These are phyloP conservation scores for Fusarium temperatum DNA, from an alignment of 2,329 filamentous ascomycete species.

Conservation along the genomic window DNA sequence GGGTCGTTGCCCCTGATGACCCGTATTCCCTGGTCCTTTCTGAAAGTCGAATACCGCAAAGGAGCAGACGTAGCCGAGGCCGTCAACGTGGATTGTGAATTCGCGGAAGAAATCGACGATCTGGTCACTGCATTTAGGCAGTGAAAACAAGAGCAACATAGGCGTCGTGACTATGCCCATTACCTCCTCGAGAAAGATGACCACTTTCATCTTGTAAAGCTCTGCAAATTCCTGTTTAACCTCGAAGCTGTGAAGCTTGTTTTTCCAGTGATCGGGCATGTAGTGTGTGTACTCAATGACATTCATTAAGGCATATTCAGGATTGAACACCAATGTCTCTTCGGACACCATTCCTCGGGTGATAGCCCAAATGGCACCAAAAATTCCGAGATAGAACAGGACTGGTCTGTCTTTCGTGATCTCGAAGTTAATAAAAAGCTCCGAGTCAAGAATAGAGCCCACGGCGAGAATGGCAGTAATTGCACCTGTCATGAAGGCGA, in stretches of 20 bases:
- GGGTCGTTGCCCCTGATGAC: slow-evolving; percentile 51
- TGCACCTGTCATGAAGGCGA: slow-evolving; percentile 88
- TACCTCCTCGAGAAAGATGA: slow-evolving; percentile 93
- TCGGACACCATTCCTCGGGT: slow-evolving; percentile 86
- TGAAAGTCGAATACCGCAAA: slow-evolving; percentile 98
- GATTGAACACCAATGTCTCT: slow-evolving; percentile 89
- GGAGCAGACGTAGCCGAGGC: slow-evolving; percentile 93
- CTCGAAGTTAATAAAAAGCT: slow-evolving; percentile 91
- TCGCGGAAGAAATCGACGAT: slow-evolving; percentile 98
- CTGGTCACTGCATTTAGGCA: slow-evolving; percentile 89
- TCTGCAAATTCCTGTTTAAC: slow-evolving; percentile 90
- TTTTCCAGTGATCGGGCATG: slow-evolving; percentile 87
- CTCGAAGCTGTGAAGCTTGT: slow-evolving; percentile 90
- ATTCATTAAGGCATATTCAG: slow-evolving; percentile 85
- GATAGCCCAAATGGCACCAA: slow-evolving; percentile 84
- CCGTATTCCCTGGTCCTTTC: slow-evolving; percentile 68
- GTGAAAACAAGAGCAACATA: slow-evolving; percentile 84
- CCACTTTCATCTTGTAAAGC: slow-evolving; percentile 89
- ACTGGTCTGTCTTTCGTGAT: slow-evolving; percentile 88
- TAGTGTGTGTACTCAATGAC: slow-evolving; percentile 96
- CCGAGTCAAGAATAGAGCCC: slow-evolving; percentile 86
- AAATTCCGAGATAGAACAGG: slow-evolving; percentile 87
- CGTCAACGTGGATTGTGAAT: slow-evolving; percentile 96
- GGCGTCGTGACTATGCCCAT: slow-evolving; percentile 93
- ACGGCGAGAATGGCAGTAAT: slow-evolving; percentile 86